phyloP scores from a whole-genome alignment of 179 eudicot species.

The Amaranthus tricolor region DNA sequence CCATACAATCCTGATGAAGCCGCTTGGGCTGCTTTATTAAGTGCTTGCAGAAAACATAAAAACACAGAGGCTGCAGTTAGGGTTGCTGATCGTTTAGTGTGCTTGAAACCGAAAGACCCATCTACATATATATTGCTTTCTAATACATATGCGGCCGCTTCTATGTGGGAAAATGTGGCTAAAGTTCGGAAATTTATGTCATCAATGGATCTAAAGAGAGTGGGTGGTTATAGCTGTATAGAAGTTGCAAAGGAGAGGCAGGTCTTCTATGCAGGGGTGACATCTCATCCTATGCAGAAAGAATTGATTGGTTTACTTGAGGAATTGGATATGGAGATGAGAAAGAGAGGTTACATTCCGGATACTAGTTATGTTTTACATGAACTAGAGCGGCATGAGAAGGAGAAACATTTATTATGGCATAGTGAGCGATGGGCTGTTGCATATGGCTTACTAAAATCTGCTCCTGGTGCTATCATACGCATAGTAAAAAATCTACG shows the following conservation, averaged over 20 bases:
- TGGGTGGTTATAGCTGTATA: conserved; percentile 70
- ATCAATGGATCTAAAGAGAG: conserved; percentile 46
- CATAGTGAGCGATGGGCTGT: conserved; percentile 84
- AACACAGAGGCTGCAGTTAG: conserved; percentile 42
- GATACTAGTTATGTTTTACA: conserved; percentile 67
- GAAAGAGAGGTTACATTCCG: conserved; percentile 70
- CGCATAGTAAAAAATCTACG: conserved; percentile 76
- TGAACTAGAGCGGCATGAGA: conserved; percentile 68
- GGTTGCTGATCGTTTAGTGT: conserved; percentile 58
- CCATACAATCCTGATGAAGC: conserved; percentile 81
- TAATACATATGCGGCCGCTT: conserved; percentile 63
- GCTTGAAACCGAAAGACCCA: conserved; percentile 55
- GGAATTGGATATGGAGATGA: conserved; percentile 72
- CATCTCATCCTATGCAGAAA: conserved; percentile 50
- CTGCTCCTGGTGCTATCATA: conserved; percentile 56
- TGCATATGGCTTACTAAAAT: conserved; percentile 79
- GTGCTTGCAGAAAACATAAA: conserved; percentile 65
- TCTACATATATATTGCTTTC: conserved; percentile 63
- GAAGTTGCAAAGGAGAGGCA: conserved; percentile 60
- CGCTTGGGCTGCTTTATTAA: conserved; percentile 76
- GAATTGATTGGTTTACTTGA: conserved; percentile 46
- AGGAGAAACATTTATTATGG: conserved; percentile 72
- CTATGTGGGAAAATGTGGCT: conserved; percentile 65
- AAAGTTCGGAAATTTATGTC: conserved; percentile 62
- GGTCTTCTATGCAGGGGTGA: conserved; percentile 73